Evolutionary conservation across 2,329 filamentous ascomycete genomes (phyloP).

Genomic region (Neofusicoccum cordaticola): DNA sequence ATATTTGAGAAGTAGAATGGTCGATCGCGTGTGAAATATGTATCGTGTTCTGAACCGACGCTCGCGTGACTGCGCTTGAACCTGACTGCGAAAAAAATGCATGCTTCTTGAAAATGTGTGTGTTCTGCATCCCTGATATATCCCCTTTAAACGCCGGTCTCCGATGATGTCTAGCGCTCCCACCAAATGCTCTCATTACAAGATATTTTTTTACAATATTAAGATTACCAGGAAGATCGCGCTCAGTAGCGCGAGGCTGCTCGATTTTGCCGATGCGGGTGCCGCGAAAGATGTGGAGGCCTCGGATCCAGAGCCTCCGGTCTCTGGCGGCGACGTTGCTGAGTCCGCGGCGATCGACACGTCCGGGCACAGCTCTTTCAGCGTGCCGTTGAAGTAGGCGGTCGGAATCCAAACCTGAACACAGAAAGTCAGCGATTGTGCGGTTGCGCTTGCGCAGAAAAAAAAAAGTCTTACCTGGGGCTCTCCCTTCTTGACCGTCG

Average conservation of each 20-base stretch:
- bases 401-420: conserved; percentile 4
- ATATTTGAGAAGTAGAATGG: background rate
- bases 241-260: conserved; percentile 8
- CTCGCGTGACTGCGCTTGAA: background rate
- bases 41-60: background rate
- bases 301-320: background rate
- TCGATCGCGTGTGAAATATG: background rate
- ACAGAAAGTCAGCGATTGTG: background rate
- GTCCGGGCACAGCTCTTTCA: background rate
- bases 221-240: conserved; percentile 8
- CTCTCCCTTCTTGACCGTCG: background rate
- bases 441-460: too few species aligned
- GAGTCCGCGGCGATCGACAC: background rate
- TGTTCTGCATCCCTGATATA: background rate
- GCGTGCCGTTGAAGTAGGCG: conserved; percentile 3
- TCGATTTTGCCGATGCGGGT: background rate
- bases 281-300: background rate
- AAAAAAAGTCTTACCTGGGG: background rate
- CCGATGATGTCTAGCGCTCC: background rate
- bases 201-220: background rate
- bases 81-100: background rate
- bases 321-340: background rate
- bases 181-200: conserved; percentile 5
- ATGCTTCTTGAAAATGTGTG: background rate
- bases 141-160: background rate